Conservation (phyloP, 768 basidiomycete species). For the Cubamyces lactineus region DNA sequence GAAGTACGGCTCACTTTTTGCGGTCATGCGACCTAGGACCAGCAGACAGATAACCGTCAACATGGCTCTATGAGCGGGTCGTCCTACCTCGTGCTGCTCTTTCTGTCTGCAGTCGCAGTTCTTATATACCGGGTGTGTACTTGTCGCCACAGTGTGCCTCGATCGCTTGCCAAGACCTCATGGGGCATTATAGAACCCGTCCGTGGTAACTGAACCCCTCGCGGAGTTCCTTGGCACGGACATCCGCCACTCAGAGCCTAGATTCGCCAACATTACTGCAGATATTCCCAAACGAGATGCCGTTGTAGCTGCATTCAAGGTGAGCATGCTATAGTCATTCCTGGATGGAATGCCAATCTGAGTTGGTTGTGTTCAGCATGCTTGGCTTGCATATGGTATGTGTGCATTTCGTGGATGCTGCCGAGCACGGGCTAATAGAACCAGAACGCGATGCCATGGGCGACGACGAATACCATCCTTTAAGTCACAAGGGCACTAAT, state of each 20-base stretch:
- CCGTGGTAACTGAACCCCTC: constrained; percentile 11
- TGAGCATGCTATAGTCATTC: constrained; percentile 37
- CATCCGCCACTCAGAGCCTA: not conserved
- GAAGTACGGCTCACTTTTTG: not conserved
- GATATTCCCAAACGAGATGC: constrained; percentile 70
- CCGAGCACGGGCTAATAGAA: constrained; percentile 18
- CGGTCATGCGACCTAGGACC: not conserved
- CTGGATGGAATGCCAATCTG: not conserved
- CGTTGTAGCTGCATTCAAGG: constrained; percentile 79
- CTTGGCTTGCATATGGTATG: constrained; percentile 84
- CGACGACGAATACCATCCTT: constrained; percentile 89
- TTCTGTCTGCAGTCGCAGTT: constrained; percentile 13
- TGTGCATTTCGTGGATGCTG: constrained; percentile 20
- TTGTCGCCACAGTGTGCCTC: not conserved
- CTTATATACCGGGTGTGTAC: constrained; percentile 23
- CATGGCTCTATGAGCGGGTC: not conserved
- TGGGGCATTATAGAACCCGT: constrained; percentile 9
- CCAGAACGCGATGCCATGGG: constrained; percentile 91
- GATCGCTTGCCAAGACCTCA: not conserved
- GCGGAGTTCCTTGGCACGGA: constrained; percentile 29
- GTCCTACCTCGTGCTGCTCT: constrained; percentile 18
- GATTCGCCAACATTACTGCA: constrained; percentile 43
- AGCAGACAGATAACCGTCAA: not conserved
- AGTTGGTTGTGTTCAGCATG: constrained; percentile 55
- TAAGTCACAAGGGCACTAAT: constrained; percentile 74